phyloP scores from a whole-genome alignment of 768 basidiomycete genomes.

The Ephemerocybe angulata region DNA sequence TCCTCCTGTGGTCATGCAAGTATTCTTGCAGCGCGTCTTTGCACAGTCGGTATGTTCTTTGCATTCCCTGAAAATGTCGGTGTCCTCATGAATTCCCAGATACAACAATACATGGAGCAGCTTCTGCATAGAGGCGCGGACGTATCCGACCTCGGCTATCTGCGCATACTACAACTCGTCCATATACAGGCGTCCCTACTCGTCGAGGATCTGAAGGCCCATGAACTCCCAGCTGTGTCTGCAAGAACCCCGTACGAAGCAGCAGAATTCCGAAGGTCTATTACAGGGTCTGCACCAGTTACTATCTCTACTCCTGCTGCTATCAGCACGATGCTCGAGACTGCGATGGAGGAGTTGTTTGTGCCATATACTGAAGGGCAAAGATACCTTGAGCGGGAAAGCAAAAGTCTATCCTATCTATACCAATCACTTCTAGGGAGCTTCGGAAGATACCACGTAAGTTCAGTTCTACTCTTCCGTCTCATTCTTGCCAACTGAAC shows the following conservation, averaged over 20 bases:
- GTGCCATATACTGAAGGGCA: conserved; percentile 90
- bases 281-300: conserved; percentile 44
- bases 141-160: conserved; percentile 84
- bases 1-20: conserved; percentile 94
- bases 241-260: conserved; percentile 63
- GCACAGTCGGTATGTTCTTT: conserved; percentile 81
- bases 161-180: conserved; percentile 85
- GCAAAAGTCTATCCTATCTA: conserved; percentile 72
- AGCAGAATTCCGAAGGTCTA: conserved; percentile 55
- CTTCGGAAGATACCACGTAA: conserved; percentile 89
- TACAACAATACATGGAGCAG: conserved; percentile 94
- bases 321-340: conserved; percentile 88
- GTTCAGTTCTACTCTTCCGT: conserved; percentile 18
- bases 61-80: background rate
- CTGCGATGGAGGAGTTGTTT: conserved; percentile 93
- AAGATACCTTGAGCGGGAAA: conserved; percentile 90
- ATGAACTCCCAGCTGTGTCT: conserved; percentile 72
- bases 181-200: conserved; percentile 74
- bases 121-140: conserved; percentile 71
- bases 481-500: conserved; percentile 9
- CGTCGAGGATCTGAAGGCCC: conserved; percentile 88
- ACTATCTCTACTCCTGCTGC: conserved; percentile 47
- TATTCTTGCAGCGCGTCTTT: conserved; percentile 95
- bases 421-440: conserved; percentile 67
- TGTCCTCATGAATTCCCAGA: conserved; percentile 42